Evolutionary conservation across 495 filamentous ascomycete genomes (phyloP).

Genomic region (Margaritispora aquatica): DNA sequence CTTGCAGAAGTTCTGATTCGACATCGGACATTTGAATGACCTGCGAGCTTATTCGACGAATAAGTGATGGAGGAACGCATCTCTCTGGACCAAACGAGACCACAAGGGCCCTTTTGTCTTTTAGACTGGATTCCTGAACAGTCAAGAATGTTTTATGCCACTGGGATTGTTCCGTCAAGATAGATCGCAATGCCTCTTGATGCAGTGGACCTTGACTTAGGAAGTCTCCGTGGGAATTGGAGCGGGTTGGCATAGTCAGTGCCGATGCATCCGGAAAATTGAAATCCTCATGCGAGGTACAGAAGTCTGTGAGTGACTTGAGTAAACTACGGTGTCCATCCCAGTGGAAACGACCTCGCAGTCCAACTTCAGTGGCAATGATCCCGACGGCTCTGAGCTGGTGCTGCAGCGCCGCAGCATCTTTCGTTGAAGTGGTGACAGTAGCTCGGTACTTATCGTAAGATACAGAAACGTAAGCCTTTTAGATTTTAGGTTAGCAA

Average conservation of each 20-base stretch:
- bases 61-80: conserved; percentile 34
- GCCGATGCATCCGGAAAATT: conserved; percentile 34
- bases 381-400: conserved; percentile 33
- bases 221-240: conserved; percentile 24
- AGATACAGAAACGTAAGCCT: conserved; percentile 39
- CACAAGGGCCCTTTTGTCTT: conserved; percentile 19
- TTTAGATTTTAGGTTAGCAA: neutral
- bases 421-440: conserved; percentile 27
- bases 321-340: conserved; percentile 10
- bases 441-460: conserved; percentile 36
- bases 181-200: conserved; percentile 29
- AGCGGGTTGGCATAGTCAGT: conserved; percentile 25
- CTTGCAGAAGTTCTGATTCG: neutral
- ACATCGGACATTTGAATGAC: conserved; percentile 26
- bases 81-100: conserved; percentile 37
- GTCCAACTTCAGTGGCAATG: conserved; percentile 25
- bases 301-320: conserved; percentile 19
- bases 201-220: conserved; percentile 26
- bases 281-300: conserved; percentile 24
- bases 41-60: conserved; percentile 21
- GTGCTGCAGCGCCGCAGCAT: conserved; percentile 20
- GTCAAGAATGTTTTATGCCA: conserved; percentile 35
- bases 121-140: conserved; percentile 9
- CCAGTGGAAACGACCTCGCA: conserved; percentile 36
- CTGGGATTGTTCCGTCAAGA: conserved; percentile 34